Evolutionary conservation across 192 early-diverging fungal species (phyloP).

Genomic region (Mycoemilia scoparia): DNA sequence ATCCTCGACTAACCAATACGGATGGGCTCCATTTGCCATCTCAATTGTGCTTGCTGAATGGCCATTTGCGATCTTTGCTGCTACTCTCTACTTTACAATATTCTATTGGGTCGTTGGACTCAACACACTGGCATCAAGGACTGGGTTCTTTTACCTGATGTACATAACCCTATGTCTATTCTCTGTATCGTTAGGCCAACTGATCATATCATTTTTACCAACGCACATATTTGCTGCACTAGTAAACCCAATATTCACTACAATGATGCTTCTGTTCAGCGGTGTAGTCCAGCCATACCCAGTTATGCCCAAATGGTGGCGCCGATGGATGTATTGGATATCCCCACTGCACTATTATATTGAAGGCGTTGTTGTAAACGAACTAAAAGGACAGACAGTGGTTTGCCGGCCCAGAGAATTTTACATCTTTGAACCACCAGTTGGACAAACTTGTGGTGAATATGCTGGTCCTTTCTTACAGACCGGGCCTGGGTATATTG

Average conservation of each 20-base stretch:
- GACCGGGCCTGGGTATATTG: slow-evolving; percentile 39
- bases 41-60: slow-evolving; percentile 46
- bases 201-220: slow-evolving; percentile 45
- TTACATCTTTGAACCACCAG: slow-evolving; percentile 31
- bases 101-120: slow-evolving; percentile 67
- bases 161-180: slow-evolving; percentile 41
- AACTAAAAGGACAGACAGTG: slow-evolving; percentile 29
- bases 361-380: slow-evolving; percentile 42
- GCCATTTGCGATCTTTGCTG: slow-evolving; percentile 43
- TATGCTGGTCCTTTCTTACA: slow-evolving; percentile 36
- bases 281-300: slow-evolving; percentile 44
- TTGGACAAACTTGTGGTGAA: slow-evolving; percentile 39
- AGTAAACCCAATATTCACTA: slow-evolving; percentile 47
- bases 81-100: slow-evolving; percentile 45
- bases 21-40: slow-evolving; percentile 41
- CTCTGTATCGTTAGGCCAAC: slow-evolving; percentile 47
- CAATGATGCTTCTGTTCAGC: slow-evolving; percentile 47
- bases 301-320: slow-evolving; percentile 48
- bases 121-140: slow-evolving; percentile 19
- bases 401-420: slow-evolving; percentile 32
- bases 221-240: slow-evolving; percentile 36
- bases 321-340: slow-evolving; percentile 48
- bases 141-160: slow-evolving; percentile 44
- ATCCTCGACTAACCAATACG: slow-evolving; percentile 44
- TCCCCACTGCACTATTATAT: slow-evolving; percentile 49